Evolutionary conservation across 225 moss, liverwort and hornwort species (phyloP), one percentile per base, ranked within the genome.

Genomic region (Anthoceros angustus): DNA sequence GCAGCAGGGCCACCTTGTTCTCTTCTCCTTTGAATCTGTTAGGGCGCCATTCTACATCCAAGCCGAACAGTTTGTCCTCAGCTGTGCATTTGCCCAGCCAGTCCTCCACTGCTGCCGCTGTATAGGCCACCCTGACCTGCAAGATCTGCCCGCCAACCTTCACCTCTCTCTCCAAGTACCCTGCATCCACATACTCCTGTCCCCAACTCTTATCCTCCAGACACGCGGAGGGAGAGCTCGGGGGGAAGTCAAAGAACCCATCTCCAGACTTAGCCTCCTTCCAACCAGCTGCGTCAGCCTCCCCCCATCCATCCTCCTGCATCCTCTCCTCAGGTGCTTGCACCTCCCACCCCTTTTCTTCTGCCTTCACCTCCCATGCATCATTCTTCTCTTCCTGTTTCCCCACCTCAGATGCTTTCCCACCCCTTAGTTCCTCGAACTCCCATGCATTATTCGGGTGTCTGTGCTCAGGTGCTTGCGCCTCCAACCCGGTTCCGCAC

Each of bases 11-110:
- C 39, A 86, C 88, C 61, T 73, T 50, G 70, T 95, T 86, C 39
- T 91, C 83, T 48, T 90, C 79, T 43, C 94, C 94, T 73, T 78
- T 88, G 4, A 73, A 80, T 25, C 84, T 83, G 41, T 87, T 95
- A 21, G 94, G 94, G 15, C 83, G 81, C 94, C 94, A 95, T 60
- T 85, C 84, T 64, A 91, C 82, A 72, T 95, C 95, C 62, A 91
- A 73, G 43, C 95, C 95, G 68, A 81, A 95, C 25, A 61, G 39
- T 42, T 66, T 76, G 4, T 68, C 76, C 62, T 72, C 77, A 23
- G 73, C 76, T 50, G 83, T 69, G n/a, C 79, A 90, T 39, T 25
- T 68, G 20, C 82, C 72, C 10, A 94, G 77, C 94, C 94, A 94
- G 62, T 64, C 80, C 68, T 90, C 94, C 69, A 94, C 84, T 64